These are phyloP conservation scores for Tetrahymena elliotti DNA, from an alignment of 73 alveolate species.

Conservation along the genomic window DNA sequence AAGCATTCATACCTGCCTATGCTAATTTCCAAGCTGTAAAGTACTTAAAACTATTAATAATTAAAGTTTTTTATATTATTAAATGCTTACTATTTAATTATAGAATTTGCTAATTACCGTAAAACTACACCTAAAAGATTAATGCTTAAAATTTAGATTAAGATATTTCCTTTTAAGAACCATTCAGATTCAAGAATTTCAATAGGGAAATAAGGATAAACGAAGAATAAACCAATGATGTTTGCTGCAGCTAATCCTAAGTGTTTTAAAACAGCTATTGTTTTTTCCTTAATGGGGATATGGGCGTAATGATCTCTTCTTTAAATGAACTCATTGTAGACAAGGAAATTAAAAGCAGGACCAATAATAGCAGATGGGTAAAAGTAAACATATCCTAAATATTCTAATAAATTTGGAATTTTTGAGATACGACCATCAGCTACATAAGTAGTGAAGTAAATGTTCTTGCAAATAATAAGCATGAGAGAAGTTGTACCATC, in stretches of 20 bases:
- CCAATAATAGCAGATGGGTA: not conserved
- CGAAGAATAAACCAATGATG: not conserved
- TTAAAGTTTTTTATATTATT: not conserved
- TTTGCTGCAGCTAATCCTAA: not conserved
- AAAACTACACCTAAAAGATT: not conserved
- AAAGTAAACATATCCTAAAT: not conserved
- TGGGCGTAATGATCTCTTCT: not conserved
- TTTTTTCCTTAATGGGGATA: not conserved
- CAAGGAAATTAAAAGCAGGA: not conserved
- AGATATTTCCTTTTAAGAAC: not conserved
- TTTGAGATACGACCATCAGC: not conserved
- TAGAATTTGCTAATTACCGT: no score
- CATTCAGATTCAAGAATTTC: not conserved
- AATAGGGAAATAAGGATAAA: not conserved
- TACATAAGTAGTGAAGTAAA: not conserved
- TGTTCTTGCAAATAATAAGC: not conserved
- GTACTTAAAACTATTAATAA: constrained; percentile 2
- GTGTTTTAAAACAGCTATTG: not conserved
- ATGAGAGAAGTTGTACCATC: not conserved
- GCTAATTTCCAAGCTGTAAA: constrained; percentile 30
- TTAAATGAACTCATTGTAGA: not conserved
- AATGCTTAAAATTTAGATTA: not conserved
- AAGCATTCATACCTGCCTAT: constrained; percentile 32
- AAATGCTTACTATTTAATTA: no score
- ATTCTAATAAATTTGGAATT: not conserved